Percentiles rank a stretch among this genome's conserved stretches.
Conservation (phyloP, 164 flowering plant species). For the Tetrastigma voinierianum region DNA sequence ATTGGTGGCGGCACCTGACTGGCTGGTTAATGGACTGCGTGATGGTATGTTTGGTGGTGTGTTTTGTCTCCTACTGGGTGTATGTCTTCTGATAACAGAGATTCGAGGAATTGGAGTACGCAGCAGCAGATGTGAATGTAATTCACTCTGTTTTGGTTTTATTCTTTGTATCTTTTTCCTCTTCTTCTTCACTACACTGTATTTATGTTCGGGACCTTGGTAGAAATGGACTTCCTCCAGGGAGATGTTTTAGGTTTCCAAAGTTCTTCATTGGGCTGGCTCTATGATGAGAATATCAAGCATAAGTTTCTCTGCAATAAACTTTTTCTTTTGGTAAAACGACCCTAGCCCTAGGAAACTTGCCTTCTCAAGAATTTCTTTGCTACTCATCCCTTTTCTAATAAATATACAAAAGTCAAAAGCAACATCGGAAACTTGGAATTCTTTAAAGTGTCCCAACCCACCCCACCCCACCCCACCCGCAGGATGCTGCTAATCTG, state of each 20-base stretch:
- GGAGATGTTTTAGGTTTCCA: background rate
- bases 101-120: conserved; percentile 21
- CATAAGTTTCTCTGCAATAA: too few species aligned
- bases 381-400: too few species aligned
- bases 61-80: conserved; percentile 32
- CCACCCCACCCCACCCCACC: too few species aligned
- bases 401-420: too few species aligned
- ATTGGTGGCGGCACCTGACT: conserved; percentile 37
- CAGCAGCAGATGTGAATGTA: conserved; percentile 9
- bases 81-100: conserved; percentile 23
- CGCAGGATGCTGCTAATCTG: too few species aligned
- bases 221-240: background rate
- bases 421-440: too few species aligned
- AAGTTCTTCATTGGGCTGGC: conserved; percentile 25
- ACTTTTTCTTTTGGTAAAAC: too few species aligned
- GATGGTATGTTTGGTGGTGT: conserved; percentile 27
- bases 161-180: conserved; percentile 25
- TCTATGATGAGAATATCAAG: too few species aligned
- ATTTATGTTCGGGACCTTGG: conserved; percentile 21
- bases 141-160: conserved; percentile 13
- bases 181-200: conserved; percentile 27
- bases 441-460: too few species aligned
- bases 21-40: conserved; percentile 35
- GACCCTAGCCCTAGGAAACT: too few species aligned
- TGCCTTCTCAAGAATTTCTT: too few species aligned